Conservation (phyloP, 1,284 basidiomycete genomes). For the Puccinia sorghi region DNA sequence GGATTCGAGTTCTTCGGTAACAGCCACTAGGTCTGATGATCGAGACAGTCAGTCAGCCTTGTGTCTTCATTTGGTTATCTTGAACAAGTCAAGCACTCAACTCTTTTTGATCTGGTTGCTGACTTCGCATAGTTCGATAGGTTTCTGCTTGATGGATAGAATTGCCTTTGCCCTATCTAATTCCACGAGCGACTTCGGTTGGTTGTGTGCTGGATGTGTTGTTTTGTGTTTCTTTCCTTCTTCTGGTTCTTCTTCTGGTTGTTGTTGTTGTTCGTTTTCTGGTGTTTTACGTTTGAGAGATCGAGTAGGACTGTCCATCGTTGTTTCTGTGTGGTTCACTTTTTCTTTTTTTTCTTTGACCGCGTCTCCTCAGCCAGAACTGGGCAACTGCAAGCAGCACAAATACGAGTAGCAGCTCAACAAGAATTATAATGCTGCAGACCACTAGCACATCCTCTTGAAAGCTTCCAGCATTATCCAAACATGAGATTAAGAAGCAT, state of each 20-base stretch:
- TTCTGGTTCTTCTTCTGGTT: neutral
- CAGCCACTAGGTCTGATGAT: constrained; percentile 14
- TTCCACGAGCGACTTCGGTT: constrained; percentile 25
- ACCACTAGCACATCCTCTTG: too few species aligned
- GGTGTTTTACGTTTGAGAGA: constrained; percentile 3
- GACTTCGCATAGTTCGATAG: constrained; percentile 30
- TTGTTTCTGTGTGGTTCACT: neutral
- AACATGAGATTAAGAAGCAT: too few species aligned
- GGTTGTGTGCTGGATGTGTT: neutral
- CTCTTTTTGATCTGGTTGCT: constrained; percentile 35
- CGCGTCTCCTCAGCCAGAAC: neutral
- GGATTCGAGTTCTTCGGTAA: constrained; percentile 36
- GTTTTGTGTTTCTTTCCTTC: constrained; percentile 5
- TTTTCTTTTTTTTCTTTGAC: neutral
- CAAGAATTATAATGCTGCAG: too few species aligned
- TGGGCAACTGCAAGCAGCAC: too few species aligned
- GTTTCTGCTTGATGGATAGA: constrained; percentile 29
- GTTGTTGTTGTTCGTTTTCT: neutral
- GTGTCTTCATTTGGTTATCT: too few species aligned
- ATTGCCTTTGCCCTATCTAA: constrained; percentile 6
- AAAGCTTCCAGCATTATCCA: too few species aligned
- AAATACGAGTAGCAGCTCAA: too few species aligned
- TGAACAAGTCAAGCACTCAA: too few species aligned
- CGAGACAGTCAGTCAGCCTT: neutral
- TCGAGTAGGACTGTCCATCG: neutral